Base-by-base conservation (phyloP, 371 early-diverging fungal genomes). In the Globomyces sp. region DNA sequence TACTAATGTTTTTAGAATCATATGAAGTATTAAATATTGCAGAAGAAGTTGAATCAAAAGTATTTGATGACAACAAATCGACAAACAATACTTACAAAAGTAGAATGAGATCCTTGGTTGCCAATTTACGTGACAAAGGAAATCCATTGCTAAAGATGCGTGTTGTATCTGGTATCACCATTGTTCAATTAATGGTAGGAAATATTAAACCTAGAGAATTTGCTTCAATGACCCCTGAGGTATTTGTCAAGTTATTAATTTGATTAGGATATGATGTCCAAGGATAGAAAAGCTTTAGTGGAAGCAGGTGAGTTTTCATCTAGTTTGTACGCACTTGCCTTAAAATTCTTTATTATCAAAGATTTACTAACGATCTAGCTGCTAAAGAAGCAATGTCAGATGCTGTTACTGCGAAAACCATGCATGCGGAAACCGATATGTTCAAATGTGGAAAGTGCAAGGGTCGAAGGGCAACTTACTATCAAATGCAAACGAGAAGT, bases 401-500 rank as follows among this genome's bases (percentile, higher is more conserved):
- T 57, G 93, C 95, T 44, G 82, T 88, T 71, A 90, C 91, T 43
- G 96, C 94, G 4, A 85, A 78, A 37, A 85, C 86, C 44, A 77
- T 83, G 49, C 85, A 88, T 70, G 94, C 95, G 4, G 93, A 89
- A 74, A 98, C 98, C 2, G 95, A 95, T 72, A 86, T 87, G 86
- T 97, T 97, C 82, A 89, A 84, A 71, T 98, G 99, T 72, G 95
- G 94, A 46, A 92, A 93, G 74, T 99, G 99, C 84, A 87, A 86
- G 58, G 72, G 85, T 51, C 85, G 96, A 58, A 93, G 88, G 71
- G 89, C 91, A 67, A 89, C 90, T 5, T 99, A 96, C 79, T 96
- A 88, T 82, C 99, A 99, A 81, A 90, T 93, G 88, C 95, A 96
- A 84, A 99, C 98, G 65, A 85, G 99, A 50, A 92, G 92, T 72